These are phyloP conservation scores for Phytophthora foliorum DNA, from an alignment of 352 stramenopile genomes.

Conservation along the genomic window DNA sequence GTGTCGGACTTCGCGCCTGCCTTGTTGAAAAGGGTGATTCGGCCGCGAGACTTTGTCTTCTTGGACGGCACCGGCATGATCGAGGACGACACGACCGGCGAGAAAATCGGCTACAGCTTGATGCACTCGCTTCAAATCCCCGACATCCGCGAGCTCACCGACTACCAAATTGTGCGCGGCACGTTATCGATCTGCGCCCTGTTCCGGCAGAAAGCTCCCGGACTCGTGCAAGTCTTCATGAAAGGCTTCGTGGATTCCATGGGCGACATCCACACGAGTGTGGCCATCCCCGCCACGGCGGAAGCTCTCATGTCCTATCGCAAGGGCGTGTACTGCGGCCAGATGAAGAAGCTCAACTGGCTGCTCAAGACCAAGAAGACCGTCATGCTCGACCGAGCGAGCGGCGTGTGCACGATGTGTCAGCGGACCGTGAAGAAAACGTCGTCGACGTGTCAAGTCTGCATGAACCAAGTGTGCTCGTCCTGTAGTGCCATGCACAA, in stretches of 20 bases:
- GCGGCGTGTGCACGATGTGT: constrained; percentile 30
- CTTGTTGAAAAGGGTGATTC: constrained; percentile 44
- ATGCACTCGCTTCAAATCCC: constrained; percentile 60
- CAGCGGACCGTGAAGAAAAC: constrained; percentile 24
- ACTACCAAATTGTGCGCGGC: constrained; percentile 46
- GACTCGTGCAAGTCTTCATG: constrained; percentile 47
- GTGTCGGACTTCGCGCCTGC: constrained; percentile 45
- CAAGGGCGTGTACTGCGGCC: constrained; percentile 45
- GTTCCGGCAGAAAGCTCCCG: constrained; percentile 37
- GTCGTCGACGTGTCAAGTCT: constrained; percentile 37
- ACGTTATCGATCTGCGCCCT: constrained; percentile 50
- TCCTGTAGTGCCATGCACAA: constrained; percentile 32
- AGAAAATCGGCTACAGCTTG: constrained; percentile 61
- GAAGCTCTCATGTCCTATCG: constrained; percentile 50
- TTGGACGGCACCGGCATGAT: constrained; percentile 59
- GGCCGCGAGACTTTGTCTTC: constrained; percentile 65
- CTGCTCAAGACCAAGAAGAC: constrained; percentile 50
- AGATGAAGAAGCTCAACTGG: constrained; percentile 61
- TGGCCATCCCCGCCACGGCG: constrained; percentile 40
- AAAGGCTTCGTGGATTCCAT: constrained; percentile 52
- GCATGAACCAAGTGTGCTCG: constrained; percentile 44
- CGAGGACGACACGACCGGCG: constrained; percentile 33
- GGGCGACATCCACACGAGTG: constrained; percentile 42
- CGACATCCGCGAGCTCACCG: constrained; percentile 45
- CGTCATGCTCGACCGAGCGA: constrained; percentile 32